These are phyloP conservation scores for Glonium stellatum DNA, from an alignment of 495 filamentous ascomycete genomes.

Conservation along the genomic window DNA sequence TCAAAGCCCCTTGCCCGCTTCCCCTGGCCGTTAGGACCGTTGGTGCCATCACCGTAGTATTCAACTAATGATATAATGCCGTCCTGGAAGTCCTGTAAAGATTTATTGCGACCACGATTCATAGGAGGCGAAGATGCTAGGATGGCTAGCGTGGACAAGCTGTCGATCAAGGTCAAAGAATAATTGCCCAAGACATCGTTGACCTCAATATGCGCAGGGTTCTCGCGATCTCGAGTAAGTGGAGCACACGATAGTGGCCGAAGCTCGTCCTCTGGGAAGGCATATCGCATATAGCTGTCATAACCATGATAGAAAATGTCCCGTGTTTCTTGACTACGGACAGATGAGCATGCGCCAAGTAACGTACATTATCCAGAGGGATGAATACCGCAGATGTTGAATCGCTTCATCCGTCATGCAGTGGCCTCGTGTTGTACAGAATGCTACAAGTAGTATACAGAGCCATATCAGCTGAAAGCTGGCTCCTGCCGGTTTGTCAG, in stretches of 20 bases:
- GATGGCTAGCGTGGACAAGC: conserved; percentile 85
- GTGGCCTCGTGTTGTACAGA: conserved; percentile 19
- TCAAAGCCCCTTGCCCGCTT: conserved; percentile 79
- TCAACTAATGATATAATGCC: conserved; percentile 71
- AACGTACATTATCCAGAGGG: neutral
- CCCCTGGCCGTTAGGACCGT: conserved; percentile 62
- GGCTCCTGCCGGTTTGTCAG: conserved; percentile 2
- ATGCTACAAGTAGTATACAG: conserved; percentile 19
- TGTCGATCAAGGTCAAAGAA: conserved; percentile 90
- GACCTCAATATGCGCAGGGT: conserved; percentile 75
- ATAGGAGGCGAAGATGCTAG: conserved; percentile 55
- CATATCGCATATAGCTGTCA: conserved; percentile 87
- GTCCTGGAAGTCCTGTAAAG: conserved; percentile 69
- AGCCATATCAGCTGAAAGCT: conserved; percentile 27
- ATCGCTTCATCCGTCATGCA: conserved; percentile 37
- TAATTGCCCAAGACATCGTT: conserved; percentile 98
- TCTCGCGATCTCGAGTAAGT: conserved; percentile 69
- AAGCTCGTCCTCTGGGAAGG: conserved; percentile 96
- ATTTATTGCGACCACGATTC: conserved; percentile 50
- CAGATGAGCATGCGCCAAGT: conserved; percentile 5
- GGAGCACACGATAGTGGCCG: conserved; percentile 80
- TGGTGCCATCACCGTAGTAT: conserved; percentile 78
- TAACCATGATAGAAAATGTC: conserved; percentile 96
- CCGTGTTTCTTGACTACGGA: conserved; percentile 66
- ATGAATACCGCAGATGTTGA: conserved; percentile 21